Percentiles rank a stretch among this genome's conserved stretches.
phyloP scores from a whole-genome alignment of 192 early-diverging fungal species.

The Mycoemilia scoparia region DNA sequence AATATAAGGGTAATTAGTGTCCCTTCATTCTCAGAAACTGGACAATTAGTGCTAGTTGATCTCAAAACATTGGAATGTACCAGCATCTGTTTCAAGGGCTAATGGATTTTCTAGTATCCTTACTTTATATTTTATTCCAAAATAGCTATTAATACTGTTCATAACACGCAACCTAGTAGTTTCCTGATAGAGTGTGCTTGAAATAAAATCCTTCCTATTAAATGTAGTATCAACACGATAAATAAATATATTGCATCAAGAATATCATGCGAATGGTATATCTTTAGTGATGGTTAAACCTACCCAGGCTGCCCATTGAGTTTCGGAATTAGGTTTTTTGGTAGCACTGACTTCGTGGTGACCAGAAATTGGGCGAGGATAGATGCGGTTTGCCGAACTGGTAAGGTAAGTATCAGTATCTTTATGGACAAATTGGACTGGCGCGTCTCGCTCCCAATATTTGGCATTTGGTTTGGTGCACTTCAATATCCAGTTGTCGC shows the following conservation, averaged over 20 bases:
- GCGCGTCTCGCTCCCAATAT: constrained; percentile 13
- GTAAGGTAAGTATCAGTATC: constrained; percentile 16
- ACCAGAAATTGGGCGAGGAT: constrained; percentile 20
- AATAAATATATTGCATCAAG: no score
- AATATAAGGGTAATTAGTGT: constrained; percentile 51
- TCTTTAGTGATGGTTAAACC: no score
- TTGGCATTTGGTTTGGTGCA: constrained; percentile 4
- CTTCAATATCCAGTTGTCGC: constrained; percentile 25
- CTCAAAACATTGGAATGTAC: constrained; percentile 40
- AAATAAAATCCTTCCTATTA: no score
- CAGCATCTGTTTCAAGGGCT: constrained; percentile 2
- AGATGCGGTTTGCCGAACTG: constrained; percentile 18
- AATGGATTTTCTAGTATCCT: no score
- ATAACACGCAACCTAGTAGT: constrained; percentile 5
- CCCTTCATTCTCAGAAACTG: constrained; percentile 52
- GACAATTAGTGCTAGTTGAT: constrained; percentile 62
- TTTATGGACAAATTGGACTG: constrained; percentile 14
- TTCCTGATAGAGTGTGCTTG: no score
- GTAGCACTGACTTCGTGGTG: constrained; percentile 26
- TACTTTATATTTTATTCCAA: no score
- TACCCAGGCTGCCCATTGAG: constrained; percentile 24
- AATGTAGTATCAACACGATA: no score
- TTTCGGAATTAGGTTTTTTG: constrained; percentile 12
- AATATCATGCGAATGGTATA: no score
- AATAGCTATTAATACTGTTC: background rate